These are phyloP conservation scores for Melampsora americana DNA, from an alignment of 1,284 basidiomycete species.

Conservation along the genomic window DNA sequence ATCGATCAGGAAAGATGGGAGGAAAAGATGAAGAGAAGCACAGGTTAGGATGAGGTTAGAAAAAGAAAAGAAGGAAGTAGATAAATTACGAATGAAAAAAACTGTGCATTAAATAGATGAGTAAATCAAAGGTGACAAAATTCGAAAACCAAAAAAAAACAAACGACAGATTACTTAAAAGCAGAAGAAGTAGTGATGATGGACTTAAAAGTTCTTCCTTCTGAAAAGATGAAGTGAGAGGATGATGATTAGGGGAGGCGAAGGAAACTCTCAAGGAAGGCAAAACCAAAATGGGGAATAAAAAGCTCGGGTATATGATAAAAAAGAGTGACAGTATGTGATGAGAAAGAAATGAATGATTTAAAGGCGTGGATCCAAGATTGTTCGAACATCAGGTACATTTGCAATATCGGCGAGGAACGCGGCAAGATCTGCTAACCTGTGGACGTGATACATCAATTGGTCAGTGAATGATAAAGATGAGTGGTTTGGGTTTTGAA, in stretches of 20 bases:
- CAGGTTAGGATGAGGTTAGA: neutral
- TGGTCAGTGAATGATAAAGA: neutral
- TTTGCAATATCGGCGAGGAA: constrained; percentile 82
- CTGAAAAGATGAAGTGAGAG: no score
- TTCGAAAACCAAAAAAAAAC: neutral
- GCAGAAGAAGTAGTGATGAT: neutral
- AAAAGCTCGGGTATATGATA: neutral
- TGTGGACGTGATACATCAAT: neutral
- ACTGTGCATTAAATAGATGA: constrained; percentile 3
- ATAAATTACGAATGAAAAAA: constrained; percentile 7
- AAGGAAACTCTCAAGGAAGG: no score
- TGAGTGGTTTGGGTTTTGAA: neutral
- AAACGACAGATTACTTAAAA: no score
- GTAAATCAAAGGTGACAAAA: neutral
- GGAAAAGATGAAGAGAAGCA: neutral
- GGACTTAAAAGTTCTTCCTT: neutral
- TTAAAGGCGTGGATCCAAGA: constrained; percentile 64
- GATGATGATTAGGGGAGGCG: no score
- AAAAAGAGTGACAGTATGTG: neutral
- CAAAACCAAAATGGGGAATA: no score
- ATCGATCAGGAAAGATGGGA: neutral
- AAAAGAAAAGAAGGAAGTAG: neutral
- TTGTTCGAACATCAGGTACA: constrained; percentile 86
- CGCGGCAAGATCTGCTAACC: constrained; percentile 58
- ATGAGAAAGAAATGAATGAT: neutral